Base-by-base conservation (phyloP, 345 rosid species). In the Ailanthus altissimus region DNA sequence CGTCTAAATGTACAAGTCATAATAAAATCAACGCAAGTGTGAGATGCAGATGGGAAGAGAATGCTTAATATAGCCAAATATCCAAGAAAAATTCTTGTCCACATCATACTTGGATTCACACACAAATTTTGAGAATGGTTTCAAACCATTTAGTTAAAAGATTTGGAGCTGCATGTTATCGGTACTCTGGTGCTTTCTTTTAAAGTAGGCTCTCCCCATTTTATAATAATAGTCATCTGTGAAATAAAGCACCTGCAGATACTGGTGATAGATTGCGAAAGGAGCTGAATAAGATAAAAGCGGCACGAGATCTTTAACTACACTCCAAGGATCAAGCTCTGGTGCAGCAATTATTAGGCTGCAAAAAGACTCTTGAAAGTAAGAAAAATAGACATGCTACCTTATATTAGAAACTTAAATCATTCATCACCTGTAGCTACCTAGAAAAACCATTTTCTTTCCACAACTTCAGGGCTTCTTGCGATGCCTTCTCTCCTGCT, bases 321-420 rank as follows among this genome's bases (percentile, higher is more conserved):
- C 66, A 72, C 61, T 86, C 95, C 98, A 93, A 45, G 92, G 82
- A 80, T 92, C 99, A 72, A 87, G 75, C 75, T 93, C 97, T 11
- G 97, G 97, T 46, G 97, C 97, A 38, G 94, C 98, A 70, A 96
- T 82, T 18, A 96, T 87, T 75, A 93, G 75, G 79, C 99, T 95
- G 86, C 87, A 86, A 62, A 77, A 82, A 73, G 56, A 70, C 13
- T 21, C 10, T 66, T 45, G 13, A 47, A 61, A 50, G 57, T 67
- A n/a, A 78, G 67, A 68, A 1, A 25, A 50, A 56, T 8, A 6
- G 59, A 67, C 32, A 61, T 28, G 50, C 50, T 49, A 60, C 47
- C 14, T 63, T 65, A 5, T 14, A 42, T n/a, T 54, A 46, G 36
- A 28, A 75, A 70, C 58, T 18, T 23, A 84, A 45, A 14, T n/a